Evolutionary conservation across 1,139 yeast genomes (phyloP).

Genomic region (Taphrina sp.): DNA sequence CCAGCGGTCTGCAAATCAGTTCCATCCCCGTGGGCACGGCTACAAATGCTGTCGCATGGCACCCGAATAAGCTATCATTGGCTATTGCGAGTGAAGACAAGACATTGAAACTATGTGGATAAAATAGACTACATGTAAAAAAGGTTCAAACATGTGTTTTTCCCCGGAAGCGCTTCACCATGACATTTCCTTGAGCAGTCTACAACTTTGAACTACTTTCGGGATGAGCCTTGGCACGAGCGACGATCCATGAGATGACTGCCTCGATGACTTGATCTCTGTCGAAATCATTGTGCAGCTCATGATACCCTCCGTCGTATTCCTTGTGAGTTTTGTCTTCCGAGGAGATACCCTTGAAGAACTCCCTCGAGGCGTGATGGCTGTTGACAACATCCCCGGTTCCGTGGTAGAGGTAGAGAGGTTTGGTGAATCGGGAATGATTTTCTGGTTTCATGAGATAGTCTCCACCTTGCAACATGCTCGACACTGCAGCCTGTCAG

Average conservation of each 20-base stretch:
- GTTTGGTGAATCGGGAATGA: conserved; percentile 29
- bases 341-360: conserved; percentile 35
- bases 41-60: conserved; percentile 41
- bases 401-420: conserved; percentile 39
- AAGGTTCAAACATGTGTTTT: too few species aligned
- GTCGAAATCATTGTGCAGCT: conserved; percentile 24
- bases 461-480: conserved; percentile 23
- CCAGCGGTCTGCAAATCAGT: conserved; percentile 41
- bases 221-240: too few species aligned
- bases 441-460: conserved; percentile 30
- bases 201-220: too few species aligned
- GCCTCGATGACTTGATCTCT: conserved; percentile 9
- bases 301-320: conserved; percentile 38
- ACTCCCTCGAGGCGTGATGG: conserved; percentile 36
- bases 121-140: not conserved
- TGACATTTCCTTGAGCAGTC: too few species aligned
- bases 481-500: conserved; percentile 1
- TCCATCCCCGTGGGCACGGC: conserved; percentile 36
- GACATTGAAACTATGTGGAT: conserved; percentile 13
- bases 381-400: conserved; percentile 36
- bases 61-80: conserved; percentile 42
- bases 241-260: too few species aligned
- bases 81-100: conserved; percentile 40
- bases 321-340: conserved; percentile 37
- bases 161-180: too few species aligned